phyloP scores from a whole-genome alignment of 306 rosid species.

The Albizia julibrissin region DNA sequence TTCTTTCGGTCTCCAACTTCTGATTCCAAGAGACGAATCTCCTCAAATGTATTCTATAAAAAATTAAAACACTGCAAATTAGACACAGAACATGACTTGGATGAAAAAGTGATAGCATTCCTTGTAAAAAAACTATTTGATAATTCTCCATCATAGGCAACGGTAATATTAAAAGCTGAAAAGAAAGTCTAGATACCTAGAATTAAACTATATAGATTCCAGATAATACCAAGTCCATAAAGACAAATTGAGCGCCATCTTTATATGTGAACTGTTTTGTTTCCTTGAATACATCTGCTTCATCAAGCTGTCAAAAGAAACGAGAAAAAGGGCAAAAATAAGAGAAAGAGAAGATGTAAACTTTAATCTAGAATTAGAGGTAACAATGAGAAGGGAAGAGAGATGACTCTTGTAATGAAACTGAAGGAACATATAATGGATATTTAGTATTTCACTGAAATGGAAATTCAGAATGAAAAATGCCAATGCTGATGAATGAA shows the following conservation, averaged over 20 bases:
- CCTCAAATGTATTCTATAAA: constrained; percentile 74
- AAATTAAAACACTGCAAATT: constrained; percentile 24
- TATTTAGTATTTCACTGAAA: neutral
- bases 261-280: constrained; percentile 93
- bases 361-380: constrained; percentile 3
- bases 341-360: constrained; percentile 11
- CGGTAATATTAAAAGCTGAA: neutral
- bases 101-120: constrained; percentile 19
- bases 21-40: constrained; percentile 65
- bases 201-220: constrained; percentile 31
- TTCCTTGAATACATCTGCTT: constrained; percentile 84
- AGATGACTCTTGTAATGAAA: neutral
- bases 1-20: constrained; percentile 75
- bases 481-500: neutral
- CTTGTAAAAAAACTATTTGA: constrained; percentile 18
- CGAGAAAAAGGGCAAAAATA: constrained; percentile 1
- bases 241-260: constrained; percentile 89
- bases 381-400: neutral
- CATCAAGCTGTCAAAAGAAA: constrained; percentile 59
- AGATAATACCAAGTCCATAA: constrained; percentile 93
- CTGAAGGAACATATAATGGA: neutral
- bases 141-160: constrained; percentile 29
- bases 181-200: constrained; percentile 24
- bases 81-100: constrained; percentile 6
- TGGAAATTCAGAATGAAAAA: neutral